Base-by-base conservation (phyloP, 2,329 filamentous ascomycete species). In the Penicillium concentricum region DNA sequence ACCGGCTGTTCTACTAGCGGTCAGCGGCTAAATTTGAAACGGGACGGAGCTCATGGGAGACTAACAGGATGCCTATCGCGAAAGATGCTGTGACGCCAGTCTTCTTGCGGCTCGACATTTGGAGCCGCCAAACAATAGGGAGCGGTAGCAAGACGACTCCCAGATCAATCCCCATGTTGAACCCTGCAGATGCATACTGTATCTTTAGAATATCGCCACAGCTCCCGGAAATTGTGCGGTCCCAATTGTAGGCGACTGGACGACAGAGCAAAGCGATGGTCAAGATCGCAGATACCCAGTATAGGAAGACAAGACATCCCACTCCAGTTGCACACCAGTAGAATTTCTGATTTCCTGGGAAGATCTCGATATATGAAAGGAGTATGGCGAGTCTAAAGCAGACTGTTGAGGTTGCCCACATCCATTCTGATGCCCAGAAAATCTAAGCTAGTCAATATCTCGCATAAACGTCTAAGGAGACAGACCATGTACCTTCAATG, bases 371-470 rank as follows among this genome's bases (percentile, higher is more conserved):
- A 24, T 62, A 62, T 16, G 61, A 34, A 1, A 47, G 28, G 1
- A 62, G 35, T 15, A 61, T 62, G 4, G 53, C 54, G 1, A 61
- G 47, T 16, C 61, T 43, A 22, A 61, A 61, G 12, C 49, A 54
- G 13, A 55, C 53, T 13, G 56, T 58, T 2, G 56, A 46, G 7
- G 56, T 59, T 5, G 59, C 51, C 55, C 56, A 62, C 18, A 62
- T 53, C 56, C 59, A 62, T 44, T 62, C 58, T 3, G 60, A 62
- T 22, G 58, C 53, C 49, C 54, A 62, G 20, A 62, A 62, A 3
- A 50, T 53, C 59, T 62, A 30, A 30, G 5, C 5, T 1, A 2
- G 12, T 56, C n/a, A 53, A 30, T 24, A 22, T 3, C 12, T 32
- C 13, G 12, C 5, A 32, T 12, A 2, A 5, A 24, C 2, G 2